A percentile compares a stretch with the other conserved stretches of the same genome.
phyloP scores from a whole-genome alignment of 2,329 filamentous ascomycete genomes.

The Dactylellina drechsleri region DNA sequence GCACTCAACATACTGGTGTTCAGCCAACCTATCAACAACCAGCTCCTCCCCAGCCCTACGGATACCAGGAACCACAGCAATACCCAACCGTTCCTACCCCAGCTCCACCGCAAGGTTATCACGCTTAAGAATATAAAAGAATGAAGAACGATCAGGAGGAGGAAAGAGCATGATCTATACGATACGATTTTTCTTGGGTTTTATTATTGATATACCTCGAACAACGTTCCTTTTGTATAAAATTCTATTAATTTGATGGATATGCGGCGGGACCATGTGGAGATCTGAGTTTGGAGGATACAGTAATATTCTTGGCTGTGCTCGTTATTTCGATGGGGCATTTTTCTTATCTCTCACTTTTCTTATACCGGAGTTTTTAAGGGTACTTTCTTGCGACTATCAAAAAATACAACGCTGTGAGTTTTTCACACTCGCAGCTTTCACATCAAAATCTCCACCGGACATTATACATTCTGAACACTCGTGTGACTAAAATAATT shows the following conservation, averaged over 20 bases:
- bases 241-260: background rate
- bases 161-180: slow-evolving; percentile 10
- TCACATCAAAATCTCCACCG: background rate
- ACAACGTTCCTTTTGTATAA: slow-evolving; percentile 41
- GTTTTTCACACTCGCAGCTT: background rate
- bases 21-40: slow-evolving; percentile 27
- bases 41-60: slow-evolving; percentile 23
- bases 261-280: background rate
- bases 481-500: background rate
- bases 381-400: background rate
- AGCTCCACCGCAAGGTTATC: slow-evolving; percentile 46
- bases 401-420: slow-evolving; percentile 18
- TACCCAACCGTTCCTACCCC: slow-evolving; percentile 52
- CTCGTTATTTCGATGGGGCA: background rate
- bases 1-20: slow-evolving; percentile 32
- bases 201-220: background rate
- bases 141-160: background rate
- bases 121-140: background rate
- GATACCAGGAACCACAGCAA: slow-evolving; percentile 41
- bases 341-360: slow-evolving; percentile 7
- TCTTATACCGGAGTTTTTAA: slow-evolving; percentile 10
- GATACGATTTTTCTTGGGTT: slow-evolving; percentile 11
- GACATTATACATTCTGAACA: background rate
- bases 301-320: slow-evolving; percentile 8
- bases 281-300: background rate